These are phyloP conservation scores for Chytriomyces confervae DNA, from an alignment of 192 early-diverging fungal genomes.

Conservation along the genomic window DNA sequence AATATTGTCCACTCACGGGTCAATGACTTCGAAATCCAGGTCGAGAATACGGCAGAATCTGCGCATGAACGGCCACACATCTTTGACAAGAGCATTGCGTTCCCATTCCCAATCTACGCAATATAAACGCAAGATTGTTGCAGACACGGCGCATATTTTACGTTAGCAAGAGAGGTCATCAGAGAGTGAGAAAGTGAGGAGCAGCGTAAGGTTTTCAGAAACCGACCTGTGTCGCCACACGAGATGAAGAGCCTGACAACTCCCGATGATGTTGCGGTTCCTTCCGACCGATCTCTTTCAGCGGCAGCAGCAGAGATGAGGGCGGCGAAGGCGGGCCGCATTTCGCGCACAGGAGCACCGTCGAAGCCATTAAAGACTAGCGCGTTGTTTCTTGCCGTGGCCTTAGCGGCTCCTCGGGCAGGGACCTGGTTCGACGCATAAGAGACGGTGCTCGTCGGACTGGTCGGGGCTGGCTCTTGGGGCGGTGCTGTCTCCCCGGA, in stretches of 20 bases:
- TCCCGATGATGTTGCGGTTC: neutral
- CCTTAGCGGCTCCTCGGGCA: neutral
- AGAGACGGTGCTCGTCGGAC: too few species aligned
- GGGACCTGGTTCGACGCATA: too few species aligned
- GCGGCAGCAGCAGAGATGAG: slow-evolving; percentile 10
- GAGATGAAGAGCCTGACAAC: neutral
- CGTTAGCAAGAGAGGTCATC: neutral
- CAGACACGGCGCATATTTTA: neutral
- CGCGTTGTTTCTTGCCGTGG: neutral
- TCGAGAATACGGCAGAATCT: slow-evolving; percentile 30
- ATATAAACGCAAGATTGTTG: neutral
- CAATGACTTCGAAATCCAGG: slow-evolving; percentile 35
- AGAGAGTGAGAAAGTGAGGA: neutral
- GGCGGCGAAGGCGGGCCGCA: slow-evolving; percentile 19
- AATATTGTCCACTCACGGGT: slow-evolving; percentile 21
- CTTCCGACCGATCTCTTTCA: too few species aligned
- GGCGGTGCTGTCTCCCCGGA: too few species aligned
- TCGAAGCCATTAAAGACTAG: slow-evolving; percentile 23
- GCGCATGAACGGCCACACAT: slow-evolving; percentile 35
- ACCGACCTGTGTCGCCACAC: neutral
- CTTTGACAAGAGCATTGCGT: slow-evolving; percentile 39
- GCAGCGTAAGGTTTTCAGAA: neutral
- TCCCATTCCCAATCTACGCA: slow-evolving; percentile 29
- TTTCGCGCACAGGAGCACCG: slow-evolving; percentile 1
- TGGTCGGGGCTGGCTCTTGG: too few species aligned